phyloP scores from a whole-genome alignment of 495 filamentous ascomycete species.

The Parachaetomium inaequale region DNA sequence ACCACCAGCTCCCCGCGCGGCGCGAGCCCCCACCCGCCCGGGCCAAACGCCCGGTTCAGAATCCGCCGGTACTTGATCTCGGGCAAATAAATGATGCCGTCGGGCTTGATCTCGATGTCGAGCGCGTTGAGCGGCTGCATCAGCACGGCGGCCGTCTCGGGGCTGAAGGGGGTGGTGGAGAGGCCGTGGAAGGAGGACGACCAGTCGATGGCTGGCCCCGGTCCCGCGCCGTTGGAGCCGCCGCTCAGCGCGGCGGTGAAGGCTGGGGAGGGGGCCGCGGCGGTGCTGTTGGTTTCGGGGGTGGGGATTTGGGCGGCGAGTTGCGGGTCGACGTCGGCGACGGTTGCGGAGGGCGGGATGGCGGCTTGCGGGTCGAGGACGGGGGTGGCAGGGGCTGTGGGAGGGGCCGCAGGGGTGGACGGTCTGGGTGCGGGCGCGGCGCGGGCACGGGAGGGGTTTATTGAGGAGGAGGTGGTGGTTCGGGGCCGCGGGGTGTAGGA shows the following conservation, averaged over 20 bases:
- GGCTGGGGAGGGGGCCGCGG: conserved; percentile 1
- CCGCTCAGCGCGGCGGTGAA: conserved; percentile 23
- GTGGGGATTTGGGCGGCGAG: conserved; percentile 25
- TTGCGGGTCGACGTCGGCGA: conserved; percentile 29
- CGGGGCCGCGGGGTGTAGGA: conserved; percentile 10
- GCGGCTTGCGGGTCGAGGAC: conserved; percentile 32
- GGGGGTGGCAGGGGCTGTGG: neutral
- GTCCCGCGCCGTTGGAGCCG: conserved; percentile 13
- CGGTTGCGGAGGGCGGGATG: conserved; percentile 33
- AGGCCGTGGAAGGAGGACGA: conserved; percentile 88
- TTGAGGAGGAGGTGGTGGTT: conserved; percentile 12
- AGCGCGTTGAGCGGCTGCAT: conserved; percentile 61
- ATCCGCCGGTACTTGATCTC: conserved; percentile 98
- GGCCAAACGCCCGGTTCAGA: conserved; percentile 86
- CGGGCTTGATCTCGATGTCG: conserved; percentile 94
- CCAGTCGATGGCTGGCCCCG: conserved; percentile 70
- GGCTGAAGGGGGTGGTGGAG: conserved; percentile 66
- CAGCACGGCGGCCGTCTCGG: conserved; percentile 70
- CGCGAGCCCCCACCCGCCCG: conserved; percentile 91
- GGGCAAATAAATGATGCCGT: conserved; percentile 92
- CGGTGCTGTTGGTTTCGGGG: neutral
- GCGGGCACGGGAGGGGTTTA: conserved; percentile 7
- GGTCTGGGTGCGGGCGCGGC: neutral
- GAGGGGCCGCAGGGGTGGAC: neutral
- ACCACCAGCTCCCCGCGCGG: conserved; percentile 89